phyloP scores from a whole-genome alignment of 164 flowering plant genomes.

The Pachysandra terminalis region DNA sequence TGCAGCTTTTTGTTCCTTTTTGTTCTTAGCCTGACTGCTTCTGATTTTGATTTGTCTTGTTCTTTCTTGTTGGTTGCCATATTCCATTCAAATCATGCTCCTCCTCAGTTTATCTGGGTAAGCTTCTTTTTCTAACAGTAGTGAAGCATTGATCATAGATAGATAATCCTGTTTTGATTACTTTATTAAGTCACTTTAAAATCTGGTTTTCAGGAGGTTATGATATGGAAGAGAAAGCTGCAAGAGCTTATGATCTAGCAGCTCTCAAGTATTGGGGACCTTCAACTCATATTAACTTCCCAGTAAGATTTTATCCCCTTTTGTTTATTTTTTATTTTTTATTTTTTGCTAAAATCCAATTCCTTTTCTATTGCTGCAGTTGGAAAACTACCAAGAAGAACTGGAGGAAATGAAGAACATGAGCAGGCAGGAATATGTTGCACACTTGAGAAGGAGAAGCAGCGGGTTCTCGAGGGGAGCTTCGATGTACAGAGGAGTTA shows the following conservation, averaged over 20 bases:
- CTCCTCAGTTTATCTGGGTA: constrained; percentile 71
- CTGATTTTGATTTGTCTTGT: constrained; percentile 25
- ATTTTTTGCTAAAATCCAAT: constrained; percentile 1
- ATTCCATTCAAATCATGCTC: constrained; percentile 21
- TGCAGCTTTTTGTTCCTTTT: constrained; percentile 13
- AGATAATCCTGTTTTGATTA: neutral
- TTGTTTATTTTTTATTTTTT: neutral
- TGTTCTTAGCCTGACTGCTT: constrained; percentile 28
- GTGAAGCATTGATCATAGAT: neutral
- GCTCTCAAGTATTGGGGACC: constrained; percentile 95
- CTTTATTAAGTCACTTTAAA: neutral
- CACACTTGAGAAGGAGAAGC: constrained; percentile 85
- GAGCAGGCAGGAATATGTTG: constrained; percentile 87
- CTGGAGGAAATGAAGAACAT: constrained; percentile 91
- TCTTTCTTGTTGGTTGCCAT: constrained; percentile 27
- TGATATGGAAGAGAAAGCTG: constrained; percentile 94
- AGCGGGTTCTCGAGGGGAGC: constrained; percentile 96
- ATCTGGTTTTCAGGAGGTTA: constrained; percentile 59
- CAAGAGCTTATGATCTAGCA: constrained; percentile 88
- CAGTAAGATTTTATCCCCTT: constrained; percentile 33
- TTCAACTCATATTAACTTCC: constrained; percentile 75
- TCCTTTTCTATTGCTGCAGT: constrained; percentile 29
- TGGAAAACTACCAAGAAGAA: constrained; percentile 60
- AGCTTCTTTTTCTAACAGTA: constrained; percentile 12
- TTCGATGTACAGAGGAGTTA: constrained; percentile 90